Evolutionary conservation across 352 stramenopile species (phyloP), one percentile per base, ranked within the genome.

Genomic region (Peronosclerospora sorghi): DNA sequence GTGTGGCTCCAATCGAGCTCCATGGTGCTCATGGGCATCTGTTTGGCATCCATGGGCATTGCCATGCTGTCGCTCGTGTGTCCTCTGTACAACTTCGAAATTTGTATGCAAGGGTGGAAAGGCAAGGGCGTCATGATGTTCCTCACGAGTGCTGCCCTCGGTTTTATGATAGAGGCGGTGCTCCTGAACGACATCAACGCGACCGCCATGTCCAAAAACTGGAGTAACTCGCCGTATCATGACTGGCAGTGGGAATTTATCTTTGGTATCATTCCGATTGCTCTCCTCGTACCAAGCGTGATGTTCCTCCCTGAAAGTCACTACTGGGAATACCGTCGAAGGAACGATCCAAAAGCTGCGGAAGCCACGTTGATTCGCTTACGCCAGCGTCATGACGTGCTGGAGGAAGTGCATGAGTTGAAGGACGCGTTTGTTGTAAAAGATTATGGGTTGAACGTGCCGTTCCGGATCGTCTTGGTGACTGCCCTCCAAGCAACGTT

Each of bases 91-190:
- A 91, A 90, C 53, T 91, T 87, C 14, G 81, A 94, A 50, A 83
- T 91, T 20, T 90, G 75, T 54, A 90, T 85, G 72, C 60, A 70
- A 17, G 81, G 77, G 5, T 90, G 77, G 76, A 90, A 86, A 53
- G 79, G 81, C 35, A 91, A 94, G 54, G 79, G 78, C 15, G 78
- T 91, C 24, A 48, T 91, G n/a, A 65, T 90, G 32, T 94, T 94
- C 51, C 46, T 91, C 3, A 77, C 85, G 8, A 77, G 62, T 14
- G 65, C 62, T 34, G 58, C 68, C 13, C 53, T 94, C 12, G 76
- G 68, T 5, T 91, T 81, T 56, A 78, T 91, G 40, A 59, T 93
- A 10, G 81, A 90, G 43, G 69, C 77, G 4, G 50, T 88, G 13
- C 49, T 93, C 27, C 27, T 88, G 18, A 73, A 86, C 35, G 50